Evolutionary conservation across 176 grass and related monocot species (phyloP).

Genomic region (Stipa capillata): DNA sequence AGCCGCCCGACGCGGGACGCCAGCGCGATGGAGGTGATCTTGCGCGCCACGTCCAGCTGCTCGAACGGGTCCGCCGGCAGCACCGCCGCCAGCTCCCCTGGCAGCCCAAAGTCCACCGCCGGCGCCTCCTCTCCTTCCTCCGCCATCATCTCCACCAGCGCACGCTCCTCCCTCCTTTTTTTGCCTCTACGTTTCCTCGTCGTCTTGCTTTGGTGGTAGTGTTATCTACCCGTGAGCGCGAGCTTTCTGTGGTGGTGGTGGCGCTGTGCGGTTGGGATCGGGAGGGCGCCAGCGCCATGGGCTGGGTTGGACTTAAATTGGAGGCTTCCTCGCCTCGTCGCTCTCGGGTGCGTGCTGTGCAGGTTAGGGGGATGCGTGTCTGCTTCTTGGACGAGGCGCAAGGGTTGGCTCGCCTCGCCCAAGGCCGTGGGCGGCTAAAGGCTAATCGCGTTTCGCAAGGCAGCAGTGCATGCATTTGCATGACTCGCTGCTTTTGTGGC

Average conservation of each 20-base stretch:
- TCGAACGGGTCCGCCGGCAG: slow-evolving; percentile 83
- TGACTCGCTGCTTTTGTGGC: no score
- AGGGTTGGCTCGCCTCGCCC: not conserved
- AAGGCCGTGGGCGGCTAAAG: no score
- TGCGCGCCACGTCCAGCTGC: slow-evolving; percentile 91
- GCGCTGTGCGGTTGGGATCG: not conserved
- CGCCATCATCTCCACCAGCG: slow-evolving; percentile 8
- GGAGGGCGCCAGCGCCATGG: slow-evolving; percentile 16
- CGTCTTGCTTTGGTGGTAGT: not conserved
- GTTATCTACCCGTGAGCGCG: not conserved
- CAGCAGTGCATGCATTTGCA: no score
- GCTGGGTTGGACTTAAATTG: not conserved
- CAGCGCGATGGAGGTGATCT: slow-evolving; percentile 88
- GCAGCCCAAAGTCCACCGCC: slow-evolving; percentile 45
- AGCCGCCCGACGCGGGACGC: slow-evolving; percentile 50
- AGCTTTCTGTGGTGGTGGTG: slow-evolving; percentile 22
- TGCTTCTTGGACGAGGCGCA: not conserved
- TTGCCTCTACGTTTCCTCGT: not conserved
- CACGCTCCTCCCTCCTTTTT: not conserved
- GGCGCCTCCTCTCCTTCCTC: not conserved
- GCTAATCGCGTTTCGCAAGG: no score
- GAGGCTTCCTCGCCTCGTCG: slow-evolving; percentile 30
- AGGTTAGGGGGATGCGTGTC: not conserved
- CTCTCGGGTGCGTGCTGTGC: slow-evolving; percentile 7
- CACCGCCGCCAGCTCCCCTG: slow-evolving; percentile 51